These are phyloP conservation scores for Mucor saturninus DNA, from an alignment of 371 early-diverging fungal genomes.

Conservation along the genomic window DNA sequence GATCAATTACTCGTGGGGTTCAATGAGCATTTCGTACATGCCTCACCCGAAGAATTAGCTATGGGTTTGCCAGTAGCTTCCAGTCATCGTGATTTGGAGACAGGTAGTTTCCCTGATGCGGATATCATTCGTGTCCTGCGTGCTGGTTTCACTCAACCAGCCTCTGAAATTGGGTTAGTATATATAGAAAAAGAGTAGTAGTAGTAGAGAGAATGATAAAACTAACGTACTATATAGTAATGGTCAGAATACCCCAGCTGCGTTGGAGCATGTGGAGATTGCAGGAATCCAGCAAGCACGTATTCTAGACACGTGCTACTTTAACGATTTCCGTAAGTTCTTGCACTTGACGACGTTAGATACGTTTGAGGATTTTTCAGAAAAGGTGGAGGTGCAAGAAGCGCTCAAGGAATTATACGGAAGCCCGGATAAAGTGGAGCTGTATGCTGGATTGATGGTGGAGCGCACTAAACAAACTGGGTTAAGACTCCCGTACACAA, in stretches of 20 bases:
- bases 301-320: constrained; percentile 37
- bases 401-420: constrained; percentile 52
- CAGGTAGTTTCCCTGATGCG: constrained; percentile 39
- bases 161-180: constrained; percentile 37
- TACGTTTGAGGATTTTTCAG: constrained; percentile 48
- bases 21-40: constrained; percentile 43
- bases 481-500: constrained; percentile 52
- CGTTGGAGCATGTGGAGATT: constrained; percentile 52
- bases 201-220: background rate
- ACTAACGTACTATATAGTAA: constrained; percentile 28
- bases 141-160: constrained; percentile 35
- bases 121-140: constrained; percentile 35
- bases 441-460: constrained; percentile 55
- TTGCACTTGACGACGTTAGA: constrained; percentile 44
- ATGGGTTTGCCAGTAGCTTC: constrained; percentile 46
- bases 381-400: constrained; percentile 40
- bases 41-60: constrained; percentile 38
- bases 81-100: constrained; percentile 39
- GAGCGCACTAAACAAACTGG: constrained; percentile 49
- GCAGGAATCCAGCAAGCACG: constrained; percentile 53
- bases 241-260: constrained; percentile 47
- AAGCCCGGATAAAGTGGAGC: constrained; percentile 49
- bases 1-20: constrained; percentile 31
- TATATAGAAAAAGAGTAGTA: background rate
- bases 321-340: constrained; percentile 55